These are phyloP conservation scores for Ministeria vibrans DNA, from an alignment of 78 protist species.

Conservation along the genomic window DNA sequence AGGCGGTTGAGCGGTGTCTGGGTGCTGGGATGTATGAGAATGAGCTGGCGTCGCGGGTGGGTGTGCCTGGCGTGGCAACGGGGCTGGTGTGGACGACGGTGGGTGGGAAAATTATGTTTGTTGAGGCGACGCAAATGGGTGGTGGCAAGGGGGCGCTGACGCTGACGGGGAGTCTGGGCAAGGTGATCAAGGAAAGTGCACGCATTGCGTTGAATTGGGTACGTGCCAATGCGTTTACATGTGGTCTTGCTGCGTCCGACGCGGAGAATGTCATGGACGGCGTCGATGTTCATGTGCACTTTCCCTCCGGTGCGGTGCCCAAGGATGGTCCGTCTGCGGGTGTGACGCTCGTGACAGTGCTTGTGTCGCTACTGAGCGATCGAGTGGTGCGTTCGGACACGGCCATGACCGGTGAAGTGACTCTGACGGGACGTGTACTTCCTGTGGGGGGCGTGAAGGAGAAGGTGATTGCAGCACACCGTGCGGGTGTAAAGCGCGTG, in stretches of 20 bases:
- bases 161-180: not conserved
- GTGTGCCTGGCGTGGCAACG: not conserved
- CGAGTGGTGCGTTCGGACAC: slow-evolving; percentile 29
- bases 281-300: slow-evolving; percentile 66
- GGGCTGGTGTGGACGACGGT: not conserved
- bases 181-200: not conserved
- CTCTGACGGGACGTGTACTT: slow-evolving; percentile 60
- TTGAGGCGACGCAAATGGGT: not conserved
- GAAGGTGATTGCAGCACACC: slow-evolving; percentile 73
- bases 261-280: not conserved
- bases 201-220: not conserved
- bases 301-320: slow-evolving; percentile 81
- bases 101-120: not conserved
- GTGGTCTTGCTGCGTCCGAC: not conserved
- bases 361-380: slow-evolving; percentile 56
- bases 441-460: slow-evolving; percentile 79
- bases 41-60: not conserved
- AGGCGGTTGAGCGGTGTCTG: too few species aligned
- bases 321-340: slow-evolving; percentile 91
- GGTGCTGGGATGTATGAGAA: not conserved
- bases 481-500: slow-evolving; percentile 57
- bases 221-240: not conserved
- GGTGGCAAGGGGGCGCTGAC: not conserved
- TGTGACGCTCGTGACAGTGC: slow-evolving; percentile 58
- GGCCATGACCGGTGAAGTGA: slow-evolving; percentile 90